Base-by-base conservation (phyloP, 2,329 filamentous ascomycete species). In the Xylaria digitata region DNA sequence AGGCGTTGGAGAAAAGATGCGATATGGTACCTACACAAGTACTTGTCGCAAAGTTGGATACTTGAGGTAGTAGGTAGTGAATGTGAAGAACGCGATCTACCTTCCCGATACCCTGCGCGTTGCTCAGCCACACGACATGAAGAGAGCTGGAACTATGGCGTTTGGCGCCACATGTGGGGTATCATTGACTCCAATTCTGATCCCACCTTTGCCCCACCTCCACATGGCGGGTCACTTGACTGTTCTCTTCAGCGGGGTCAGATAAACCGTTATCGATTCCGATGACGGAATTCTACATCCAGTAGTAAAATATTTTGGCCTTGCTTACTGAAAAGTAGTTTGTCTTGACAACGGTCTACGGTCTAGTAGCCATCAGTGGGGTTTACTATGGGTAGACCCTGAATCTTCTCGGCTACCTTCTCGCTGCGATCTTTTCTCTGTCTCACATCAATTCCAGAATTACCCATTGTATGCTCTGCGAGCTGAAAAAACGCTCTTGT, bases 1-100 rank as follows among this genome's bases (percentile, higher is more conserved):
- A 60, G 87, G 90, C 78, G 83, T 80, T 2, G 85, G 83, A 23
- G 85, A 86, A 68, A 81, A 78, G 23, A 77, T 78, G 72, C 81
- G n/a, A n/a, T n/a, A n/a, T n/a, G n/a, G n/a, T n/a, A n/a, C n/a
- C n/a, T n/a, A n/a, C n/a, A n/a, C n/a, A n/a, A n/a, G n/a, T n/a
- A n/a, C n/a, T n/a, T n/a, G n/a, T n/a, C n/a, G n/a, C n/a, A n/a
- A n/a, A n/a, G n/a, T n/a, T n/a, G n/a, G n/a, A n/a, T n/a, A n/a
- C n/a, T n/a, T n/a, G n/a, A n/a, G n/a, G n/a, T n/a, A n/a, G n/a
- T n/a, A n/a, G n/a, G n/a, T n/a, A n/a, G n/a, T n/a, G n/a, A n/a
- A n/a, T n/a, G n/a, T n/a, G n/a, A n/a, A n/a, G n/a, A n/a, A n/a
- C n/a, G n/a, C n/a, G n/a, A 82, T 0, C 26, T 26, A 26, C 26